Percentiles rank a stretch among this genome's conserved stretches.
Conservation (phyloP, 495 filamentous ascomycete genomes). For the Xylaria longipes region DNA sequence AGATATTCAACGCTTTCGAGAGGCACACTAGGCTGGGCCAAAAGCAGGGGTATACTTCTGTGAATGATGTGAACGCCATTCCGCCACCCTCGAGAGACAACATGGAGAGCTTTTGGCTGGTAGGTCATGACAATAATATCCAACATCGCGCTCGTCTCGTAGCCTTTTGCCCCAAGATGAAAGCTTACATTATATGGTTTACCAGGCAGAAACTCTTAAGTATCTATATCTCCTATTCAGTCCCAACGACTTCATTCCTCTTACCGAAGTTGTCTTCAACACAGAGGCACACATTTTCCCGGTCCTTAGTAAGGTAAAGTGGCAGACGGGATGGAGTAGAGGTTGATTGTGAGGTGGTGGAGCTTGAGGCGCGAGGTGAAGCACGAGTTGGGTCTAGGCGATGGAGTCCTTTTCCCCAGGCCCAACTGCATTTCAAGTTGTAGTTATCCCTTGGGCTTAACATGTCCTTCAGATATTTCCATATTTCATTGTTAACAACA, state of each 20-base stretch:
- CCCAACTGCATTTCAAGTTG: too few species aligned
- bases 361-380: too few species aligned
- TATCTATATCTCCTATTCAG: slow-evolving; percentile 84
- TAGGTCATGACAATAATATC: slow-evolving; percentile 43
- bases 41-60: slow-evolving; percentile 64
- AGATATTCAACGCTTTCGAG: slow-evolving; percentile 78
- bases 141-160: neutral
- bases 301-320: slow-evolving; percentile 25
- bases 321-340: slow-evolving; percentile 32
- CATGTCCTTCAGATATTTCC: too few species aligned
- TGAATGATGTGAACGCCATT: slow-evolving; percentile 64
- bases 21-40: slow-evolving; percentile 62
- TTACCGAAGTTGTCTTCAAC: slow-evolving; percentile 76
- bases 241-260: slow-evolving; percentile 64
- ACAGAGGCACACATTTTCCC: slow-evolving; percentile 82
- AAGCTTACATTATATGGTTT: slow-evolving; percentile 15
- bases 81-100: slow-evolving; percentile 64
- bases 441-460: too few species aligned
- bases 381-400: too few species aligned
- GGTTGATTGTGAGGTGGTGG: neutral
- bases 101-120: slow-evolving; percentile 81
- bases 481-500: too few species aligned
- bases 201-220: slow-evolving; percentile 78
- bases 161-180: neutral
- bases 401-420: too few species aligned